phyloP scores from a whole-genome alignment of 139 green algal genomes.

The Closterium sp. region DNA sequence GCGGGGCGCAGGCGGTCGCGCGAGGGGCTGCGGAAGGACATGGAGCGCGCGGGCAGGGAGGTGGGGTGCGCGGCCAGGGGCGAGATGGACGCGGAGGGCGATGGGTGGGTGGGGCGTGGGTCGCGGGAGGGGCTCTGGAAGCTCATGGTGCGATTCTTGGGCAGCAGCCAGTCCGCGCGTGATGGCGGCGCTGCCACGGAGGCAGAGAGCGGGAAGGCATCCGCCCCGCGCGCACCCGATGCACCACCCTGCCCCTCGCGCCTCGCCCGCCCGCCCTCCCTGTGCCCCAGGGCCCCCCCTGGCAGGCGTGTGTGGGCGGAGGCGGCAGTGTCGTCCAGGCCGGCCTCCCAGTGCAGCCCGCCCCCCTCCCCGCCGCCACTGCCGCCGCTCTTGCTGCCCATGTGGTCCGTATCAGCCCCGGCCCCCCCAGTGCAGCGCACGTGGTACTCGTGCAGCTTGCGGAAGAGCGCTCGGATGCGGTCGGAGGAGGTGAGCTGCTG shows the following conservation, averaged over 20 bases:
- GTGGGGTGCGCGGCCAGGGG: not conserved
- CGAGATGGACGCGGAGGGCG: not conserved
- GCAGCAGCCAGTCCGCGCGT: not conserved
- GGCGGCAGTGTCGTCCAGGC: not conserved
- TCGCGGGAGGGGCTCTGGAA: not conserved
- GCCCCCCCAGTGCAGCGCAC: not conserved
- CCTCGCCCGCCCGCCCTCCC: too few relatives aligned
- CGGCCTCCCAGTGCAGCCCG: too few relatives aligned
- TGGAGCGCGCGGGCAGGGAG: not conserved
- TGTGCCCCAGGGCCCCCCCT: too few relatives aligned
- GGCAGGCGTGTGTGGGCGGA: too few relatives aligned
- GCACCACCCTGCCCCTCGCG: not conserved
- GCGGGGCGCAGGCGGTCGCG: not conserved
- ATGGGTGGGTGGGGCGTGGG: not conserved
- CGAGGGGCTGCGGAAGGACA: not conserved
- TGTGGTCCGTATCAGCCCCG: not conserved
- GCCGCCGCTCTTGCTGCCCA: not conserved
- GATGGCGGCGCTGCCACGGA: not conserved
- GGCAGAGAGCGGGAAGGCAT: not conserved
- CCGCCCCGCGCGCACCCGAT: too few relatives aligned
- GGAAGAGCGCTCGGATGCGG: constrained; percentile 4
- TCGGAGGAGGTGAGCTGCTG: not conserved
- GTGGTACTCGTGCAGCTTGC: constrained; percentile 12
- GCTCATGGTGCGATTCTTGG: not conserved
- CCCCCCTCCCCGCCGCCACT: not conserved